Percentiles rank a stretch among this genome's conserved stretches.
Conservation (phyloP, 306 rosid genomes). For the Castanea crenata region DNA sequence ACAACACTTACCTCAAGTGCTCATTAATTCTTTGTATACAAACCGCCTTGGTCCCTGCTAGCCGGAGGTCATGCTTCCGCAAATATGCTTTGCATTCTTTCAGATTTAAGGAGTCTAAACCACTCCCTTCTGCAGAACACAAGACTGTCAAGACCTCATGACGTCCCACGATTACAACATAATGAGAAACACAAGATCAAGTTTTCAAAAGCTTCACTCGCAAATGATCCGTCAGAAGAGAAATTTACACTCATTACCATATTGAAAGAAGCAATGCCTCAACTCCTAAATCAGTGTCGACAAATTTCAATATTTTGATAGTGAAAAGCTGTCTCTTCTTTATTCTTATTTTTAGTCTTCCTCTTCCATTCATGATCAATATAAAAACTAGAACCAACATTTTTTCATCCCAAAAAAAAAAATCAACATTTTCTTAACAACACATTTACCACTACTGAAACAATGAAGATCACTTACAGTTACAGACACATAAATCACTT, state of each 20-base stretch:
- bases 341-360: neutral
- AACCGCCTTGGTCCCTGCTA: slow-evolving; percentile 56
- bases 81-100: slow-evolving; percentile 67
- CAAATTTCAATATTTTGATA: neutral
- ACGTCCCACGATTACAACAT: neutral
- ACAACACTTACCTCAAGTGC: slow-evolving; percentile 56
- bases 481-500: neutral
- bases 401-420: neutral
- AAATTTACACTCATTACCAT: neutral
- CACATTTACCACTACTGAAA: neutral
- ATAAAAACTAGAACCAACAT: neutral
- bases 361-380: neutral
- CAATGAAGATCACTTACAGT: neutral
- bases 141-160: slow-evolving; percentile 3
- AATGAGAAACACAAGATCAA: neutral
- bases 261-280: neutral
- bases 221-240: neutral
- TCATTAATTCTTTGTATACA: slow-evolving; percentile 62
- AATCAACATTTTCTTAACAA: neutral
- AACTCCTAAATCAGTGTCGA: neutral
- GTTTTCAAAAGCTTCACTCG: neutral
- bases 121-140: slow-evolving; percentile 36
- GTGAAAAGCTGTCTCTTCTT: neutral
- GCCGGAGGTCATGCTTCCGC: slow-evolving; percentile 55
- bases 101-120: slow-evolving; percentile 46